Conservation (phyloP, 768 basidiomycete genomes). For the Amanita pseudoporphyria region DNA sequence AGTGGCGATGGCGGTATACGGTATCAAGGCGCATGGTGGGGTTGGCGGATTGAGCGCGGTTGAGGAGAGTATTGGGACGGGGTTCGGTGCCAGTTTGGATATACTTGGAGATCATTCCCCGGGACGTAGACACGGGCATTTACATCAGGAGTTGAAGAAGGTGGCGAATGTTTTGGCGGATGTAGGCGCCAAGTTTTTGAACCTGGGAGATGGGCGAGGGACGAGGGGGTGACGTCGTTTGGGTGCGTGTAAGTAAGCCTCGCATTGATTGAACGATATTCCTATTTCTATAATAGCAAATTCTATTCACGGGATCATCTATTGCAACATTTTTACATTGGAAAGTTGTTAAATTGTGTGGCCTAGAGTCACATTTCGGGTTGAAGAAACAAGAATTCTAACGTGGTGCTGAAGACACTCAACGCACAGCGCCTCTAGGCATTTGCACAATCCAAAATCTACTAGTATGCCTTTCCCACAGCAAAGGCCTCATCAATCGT, state of each 20-base stretch:
- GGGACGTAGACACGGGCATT: constrained; percentile 15
- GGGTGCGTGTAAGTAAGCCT: background rate
- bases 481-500: constrained; percentile 40
- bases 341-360: too few relatives aligned
- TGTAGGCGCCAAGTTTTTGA: constrained; percentile 10
- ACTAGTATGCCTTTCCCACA: constrained; percentile 3
- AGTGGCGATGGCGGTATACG: constrained; percentile 58
- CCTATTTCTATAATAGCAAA: too few relatives aligned
- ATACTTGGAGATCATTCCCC: constrained; percentile 9
- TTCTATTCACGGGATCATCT: too few relatives aligned
- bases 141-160: constrained; percentile 20
- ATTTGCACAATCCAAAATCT: too few relatives aligned
- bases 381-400: too few relatives aligned
- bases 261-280: too few relatives aligned
- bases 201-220: constrained; percentile 12
- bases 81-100: constrained; percentile 12
- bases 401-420: background rate
- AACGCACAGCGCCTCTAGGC: background rate
- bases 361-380: too few relatives aligned
- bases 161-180: constrained; percentile 16
- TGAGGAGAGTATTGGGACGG: background rate
- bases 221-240: constrained; percentile 8
- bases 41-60: background rate
- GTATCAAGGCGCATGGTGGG: constrained; percentile 23
- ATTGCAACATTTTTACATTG: too few relatives aligned